Evolutionary conservation across 345 rosid genomes (phyloP), one percentile per base, ranked within the genome.

Genomic region (Mercurialis annua): DNA sequence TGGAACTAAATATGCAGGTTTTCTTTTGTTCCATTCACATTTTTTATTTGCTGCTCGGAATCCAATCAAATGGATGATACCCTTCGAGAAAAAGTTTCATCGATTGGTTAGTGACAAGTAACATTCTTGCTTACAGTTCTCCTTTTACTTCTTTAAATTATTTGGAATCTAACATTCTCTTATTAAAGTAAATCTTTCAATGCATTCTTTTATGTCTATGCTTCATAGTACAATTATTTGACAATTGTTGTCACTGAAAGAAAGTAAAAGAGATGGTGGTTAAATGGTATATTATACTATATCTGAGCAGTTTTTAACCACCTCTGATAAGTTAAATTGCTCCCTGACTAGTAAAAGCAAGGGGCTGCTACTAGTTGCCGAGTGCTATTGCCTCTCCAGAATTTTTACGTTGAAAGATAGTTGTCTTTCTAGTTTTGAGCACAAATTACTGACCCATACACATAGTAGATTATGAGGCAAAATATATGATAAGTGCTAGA

Each of bases 101-200:
- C 90, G 48, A 84, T 90, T 64, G 98, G 97, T 89, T 73, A 78
- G 96, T 84, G 43, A 64, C 69, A 70, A 42, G 2, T 23, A 9
- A 29, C 69, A 16, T 66, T 34, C n/a, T n/a, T 65, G 16, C 46
- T 64, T 17, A 60, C 21, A 46, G 26, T 34, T 60, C 12, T 4
- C 33, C 21, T 20, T 56, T 56, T 30, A 17, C 21, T 30, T 29
- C 8, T 29, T 31, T 29, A 21, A 12, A 17, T n/a, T 31, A 6
- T 30, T n/a, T 18, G 23, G 24, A 9, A 23, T 46, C 14, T 62
- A n/a, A n/a, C 24, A 18, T 17, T 58, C 34, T 23, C 4, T 26
- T 27, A 23, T 5, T 17, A 16, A 57, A 20, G 46, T 7, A 33
- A 48, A 20, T 48, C 16, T 64, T n/a, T 48, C 31, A 17, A 27